Evolutionary conservation across 495 filamentous ascomycete species (phyloP), one percentile per base, ranked within the genome.

Genomic region (Clohesyomyces aquaticus): DNA sequence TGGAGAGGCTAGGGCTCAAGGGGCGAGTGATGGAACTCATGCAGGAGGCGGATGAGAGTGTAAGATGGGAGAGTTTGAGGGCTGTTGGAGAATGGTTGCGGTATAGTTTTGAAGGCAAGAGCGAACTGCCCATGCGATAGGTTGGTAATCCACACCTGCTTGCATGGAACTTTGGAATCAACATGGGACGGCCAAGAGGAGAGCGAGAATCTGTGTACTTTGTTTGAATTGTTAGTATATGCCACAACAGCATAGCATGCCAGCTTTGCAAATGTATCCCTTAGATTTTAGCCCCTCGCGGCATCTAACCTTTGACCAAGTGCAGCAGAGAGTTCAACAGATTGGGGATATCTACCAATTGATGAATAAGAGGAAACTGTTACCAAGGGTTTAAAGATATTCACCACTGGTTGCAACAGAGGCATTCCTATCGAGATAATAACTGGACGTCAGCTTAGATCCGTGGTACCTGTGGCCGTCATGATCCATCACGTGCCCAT

Each of bases 1-100:
- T 97, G 69, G 94, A 98, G 81, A 91, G 88, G 74, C 71, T 91
- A n/a, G 93, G 95, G 0, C 75, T 98, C 56, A 98, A 99, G 82
- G 82, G 82, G 6, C 82, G 91, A 57, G 88, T 98, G 51, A 98
- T 99, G 95, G 91, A 91, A 77, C 77, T 98, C 69, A 99, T 99
- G 95, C 85, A 81, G 57, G 90, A 96, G 71, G 80, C 82, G 47
- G 91, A 98, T 72, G 92, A 97, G 77, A 83, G 86, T 60, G 91
- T 98, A 14, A 82, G 95, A 70, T 98, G 92, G 91, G 95, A 99
- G 80, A 93, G 90, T 70, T 79, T 99, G 76, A 87, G 88, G 55
- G 93, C 95, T 11, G 87, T 99, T 48, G 93, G 91, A 1, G 91
- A 92, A 66, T 97, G 91, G 91, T 78, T 97, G 72, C 87, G 91